These are phyloP conservation scores for Coprinopsis marcescibilis DNA, from an alignment of 768 basidiomycete genomes.

Conservation along the genomic window DNA sequence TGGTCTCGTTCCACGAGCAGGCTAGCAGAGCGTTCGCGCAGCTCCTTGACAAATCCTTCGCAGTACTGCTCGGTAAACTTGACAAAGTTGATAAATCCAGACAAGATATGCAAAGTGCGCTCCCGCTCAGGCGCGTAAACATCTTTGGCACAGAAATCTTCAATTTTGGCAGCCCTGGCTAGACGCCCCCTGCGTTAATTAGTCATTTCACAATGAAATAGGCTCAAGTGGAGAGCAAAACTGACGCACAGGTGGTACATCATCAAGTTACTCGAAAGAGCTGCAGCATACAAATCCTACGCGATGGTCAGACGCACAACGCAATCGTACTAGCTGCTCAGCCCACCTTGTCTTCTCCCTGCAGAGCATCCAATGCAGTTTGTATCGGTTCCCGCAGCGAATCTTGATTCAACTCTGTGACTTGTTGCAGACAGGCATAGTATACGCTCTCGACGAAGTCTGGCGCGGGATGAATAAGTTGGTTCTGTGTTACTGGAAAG, in stretches of 20 bases:
- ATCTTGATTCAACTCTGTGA: conserved; percentile 58
- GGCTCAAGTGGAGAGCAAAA: background rate
- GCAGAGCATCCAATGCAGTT: conserved; percentile 44
- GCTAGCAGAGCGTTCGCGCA: conserved; percentile 54
- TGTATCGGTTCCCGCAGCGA: conserved; percentile 55
- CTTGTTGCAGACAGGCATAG: conserved; percentile 64
- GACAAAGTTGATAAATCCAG: conserved; percentile 90
- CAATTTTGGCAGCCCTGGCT: conserved; percentile 65
- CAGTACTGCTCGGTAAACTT: conserved; percentile 79
- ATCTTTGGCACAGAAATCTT: conserved; percentile 75
- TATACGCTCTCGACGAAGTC: conserved; percentile 72
- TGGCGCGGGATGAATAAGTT: conserved; percentile 58
- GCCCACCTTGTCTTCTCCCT: conserved; percentile 52
- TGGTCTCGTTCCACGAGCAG: conserved; percentile 60
- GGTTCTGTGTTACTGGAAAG: conserved; percentile 57
- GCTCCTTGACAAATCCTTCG: conserved; percentile 50
- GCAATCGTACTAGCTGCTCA: background rate
- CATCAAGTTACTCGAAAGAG: conserved; percentile 57
- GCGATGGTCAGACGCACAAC: background rate
- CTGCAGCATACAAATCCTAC: conserved; percentile 62
- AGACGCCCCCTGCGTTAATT: conserved; percentile 49
- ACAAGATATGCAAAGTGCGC: conserved; percentile 70
- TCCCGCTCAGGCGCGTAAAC: conserved; percentile 66
- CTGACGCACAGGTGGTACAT: conserved; percentile 59
- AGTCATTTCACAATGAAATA: conserved; percentile 5